phyloP scores from a whole-genome alignment of 345 rosid genomes.

The Cardamine chenopodiifolia region DNA sequence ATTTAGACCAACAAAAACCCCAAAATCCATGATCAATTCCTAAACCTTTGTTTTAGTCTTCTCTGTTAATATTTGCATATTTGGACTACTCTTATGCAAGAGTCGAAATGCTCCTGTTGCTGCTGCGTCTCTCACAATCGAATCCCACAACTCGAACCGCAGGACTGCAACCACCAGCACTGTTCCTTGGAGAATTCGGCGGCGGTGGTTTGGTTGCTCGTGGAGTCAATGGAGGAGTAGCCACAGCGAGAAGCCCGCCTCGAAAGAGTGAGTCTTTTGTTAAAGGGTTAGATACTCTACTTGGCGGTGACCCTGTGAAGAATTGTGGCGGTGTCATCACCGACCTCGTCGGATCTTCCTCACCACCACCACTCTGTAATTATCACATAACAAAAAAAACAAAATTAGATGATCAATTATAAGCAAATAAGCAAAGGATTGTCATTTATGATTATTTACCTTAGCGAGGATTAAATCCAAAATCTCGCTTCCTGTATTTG shows the following conservation, averaged over 20 bases:
- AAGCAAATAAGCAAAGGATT: not conserved
- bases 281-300: slow-evolving; percentile 99
- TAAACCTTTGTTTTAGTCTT: slow-evolving; percentile 15
- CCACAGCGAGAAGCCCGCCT: slow-evolving; percentile 53
- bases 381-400: not conserved
- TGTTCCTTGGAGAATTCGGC: slow-evolving; percentile 64
- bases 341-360: slow-evolving; percentile 42
- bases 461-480: slow-evolving; percentile 75
- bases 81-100: slow-evolving; percentile 50
- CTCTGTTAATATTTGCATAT: slow-evolving; percentile 35
- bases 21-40: slow-evolving; percentile 8
- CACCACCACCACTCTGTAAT: slow-evolving; percentile 54
- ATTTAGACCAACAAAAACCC: slow-evolving; percentile 14
- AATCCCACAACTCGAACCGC: slow-evolving; percentile 87
- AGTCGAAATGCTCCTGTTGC: slow-evolving; percentile 58
- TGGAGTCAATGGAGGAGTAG: slow-evolving; percentile 28
- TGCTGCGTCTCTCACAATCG: slow-evolving; percentile 67
- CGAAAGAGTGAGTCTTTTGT: slow-evolving; percentile 80
- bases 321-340: slow-evolving; percentile 56
- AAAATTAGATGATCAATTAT: not conserved
- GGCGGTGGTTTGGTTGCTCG: slow-evolving; percentile 40
- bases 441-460: slow-evolving; percentile 44
- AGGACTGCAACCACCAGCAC: slow-evolving; percentile 72
- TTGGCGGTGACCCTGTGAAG: slow-evolving; percentile 94
- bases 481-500: slow-evolving; percentile 62